Conservation (phyloP, 768 basidiomycete species). For the Leccinum pellstonianum region DNA sequence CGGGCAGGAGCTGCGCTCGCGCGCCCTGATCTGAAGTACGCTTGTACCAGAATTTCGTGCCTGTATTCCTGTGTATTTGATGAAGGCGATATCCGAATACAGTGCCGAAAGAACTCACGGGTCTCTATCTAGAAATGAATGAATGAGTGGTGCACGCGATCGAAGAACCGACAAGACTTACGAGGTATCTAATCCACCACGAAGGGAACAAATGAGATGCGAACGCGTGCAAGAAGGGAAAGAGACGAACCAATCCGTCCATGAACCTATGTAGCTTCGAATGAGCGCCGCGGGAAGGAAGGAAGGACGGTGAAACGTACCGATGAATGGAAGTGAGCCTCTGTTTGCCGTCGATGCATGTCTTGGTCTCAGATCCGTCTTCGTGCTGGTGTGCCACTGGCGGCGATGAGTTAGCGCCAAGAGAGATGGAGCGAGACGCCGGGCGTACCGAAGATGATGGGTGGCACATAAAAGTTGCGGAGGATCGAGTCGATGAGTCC, state of each 20-base stretch:
- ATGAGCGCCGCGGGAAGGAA: background rate
- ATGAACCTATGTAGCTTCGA: constrained; percentile 49
- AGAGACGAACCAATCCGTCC: constrained; percentile 57
- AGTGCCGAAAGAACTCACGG: constrained; percentile 37
- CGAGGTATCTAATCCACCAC: constrained; percentile 50
- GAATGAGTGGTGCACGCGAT: background rate
- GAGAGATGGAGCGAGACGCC: background rate
- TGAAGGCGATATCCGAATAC: too few relatives aligned
- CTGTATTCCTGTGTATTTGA: constrained; percentile 7
- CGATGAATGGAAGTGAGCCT: constrained; percentile 70
- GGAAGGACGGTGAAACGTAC: constrained; percentile 36
- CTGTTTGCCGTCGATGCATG: constrained; percentile 82
- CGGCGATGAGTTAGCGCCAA: background rate
- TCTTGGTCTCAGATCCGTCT: constrained; percentile 65
- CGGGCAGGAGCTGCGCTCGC: constrained; percentile 45
- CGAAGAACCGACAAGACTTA: constrained; percentile 28
- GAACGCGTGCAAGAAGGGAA: background rate
- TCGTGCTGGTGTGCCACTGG: constrained; percentile 50
- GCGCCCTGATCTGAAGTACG: constrained; percentile 6
- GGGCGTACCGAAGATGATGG: constrained; percentile 68
- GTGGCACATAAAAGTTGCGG: constrained; percentile 78
- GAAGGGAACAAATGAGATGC: constrained; percentile 3
- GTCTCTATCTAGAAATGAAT: constrained; percentile 37
- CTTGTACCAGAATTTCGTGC: constrained; percentile 57
- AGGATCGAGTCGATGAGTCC: constrained; percentile 76